Conservation (phyloP, 1,139 yeast species). For the Saccharomyces hybrid region DNA sequence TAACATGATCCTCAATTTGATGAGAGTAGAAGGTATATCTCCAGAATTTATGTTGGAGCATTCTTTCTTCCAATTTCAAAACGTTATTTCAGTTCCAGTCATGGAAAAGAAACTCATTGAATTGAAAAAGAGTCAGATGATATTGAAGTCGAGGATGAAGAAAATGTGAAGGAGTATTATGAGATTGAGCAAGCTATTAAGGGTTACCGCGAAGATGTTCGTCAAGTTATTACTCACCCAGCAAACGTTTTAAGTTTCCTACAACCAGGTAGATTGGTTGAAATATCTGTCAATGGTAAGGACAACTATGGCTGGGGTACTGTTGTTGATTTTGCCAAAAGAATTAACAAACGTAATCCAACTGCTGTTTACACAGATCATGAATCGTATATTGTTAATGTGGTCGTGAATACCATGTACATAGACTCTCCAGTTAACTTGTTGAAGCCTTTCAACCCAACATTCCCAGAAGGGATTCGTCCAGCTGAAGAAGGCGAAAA, state of each 20-base stretch:
- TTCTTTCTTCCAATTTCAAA: slow-evolving; percentile 93
- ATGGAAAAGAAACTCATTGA: slow-evolving; percentile 59
- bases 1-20: slow-evolving; percentile 89
- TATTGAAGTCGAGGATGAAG: slow-evolving; percentile 65
- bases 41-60: slow-evolving; percentile 95
- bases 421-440: slow-evolving; percentile 67
- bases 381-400: slow-evolving; percentile 81
- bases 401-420: slow-evolving; percentile 72
- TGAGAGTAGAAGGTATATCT: slow-evolving; percentile 96
- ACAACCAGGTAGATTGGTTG: slow-evolving; percentile 81
- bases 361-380: slow-evolving; percentile 58
- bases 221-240: slow-evolving; percentile 87
- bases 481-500: slow-evolving; percentile 71
- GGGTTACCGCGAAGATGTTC: slow-evolving; percentile 65
- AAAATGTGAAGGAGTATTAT: slow-evolving; percentile 68
- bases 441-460: slow-evolving; percentile 62
- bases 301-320: slow-evolving; percentile 92
- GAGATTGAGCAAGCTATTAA: slow-evolving; percentile 68
- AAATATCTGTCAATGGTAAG: slow-evolving; percentile 43
- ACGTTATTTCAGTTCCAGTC: slow-evolving; percentile 79
- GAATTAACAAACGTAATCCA: slow-evolving; percentile 53
- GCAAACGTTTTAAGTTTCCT: slow-evolving; percentile 74
- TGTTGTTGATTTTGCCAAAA: slow-evolving; percentile 67
- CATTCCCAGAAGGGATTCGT: slow-evolving; percentile 77
- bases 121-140: slow-evolving; percentile 43